Evolutionary conservation across 2,329 filamentous ascomycete genomes (phyloP), one percentile per base, ranked within the genome.

Genomic region (Coniochaeta sp.): DNA sequence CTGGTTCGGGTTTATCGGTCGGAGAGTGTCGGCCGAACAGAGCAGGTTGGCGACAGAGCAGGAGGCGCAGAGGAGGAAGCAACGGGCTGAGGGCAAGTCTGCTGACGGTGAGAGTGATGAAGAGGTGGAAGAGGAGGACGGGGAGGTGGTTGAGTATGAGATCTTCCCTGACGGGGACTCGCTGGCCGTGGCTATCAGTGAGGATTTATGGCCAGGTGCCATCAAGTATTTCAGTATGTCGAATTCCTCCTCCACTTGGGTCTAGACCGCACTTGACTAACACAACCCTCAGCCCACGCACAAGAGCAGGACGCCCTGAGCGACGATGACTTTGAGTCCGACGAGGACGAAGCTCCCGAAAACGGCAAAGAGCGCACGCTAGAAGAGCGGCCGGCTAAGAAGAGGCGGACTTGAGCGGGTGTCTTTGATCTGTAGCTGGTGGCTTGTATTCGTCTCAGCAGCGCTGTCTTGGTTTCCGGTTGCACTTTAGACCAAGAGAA

Each of bases 111-210:
- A 71, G 2, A 66, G 70, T 12, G 62, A 72, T 3, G 74, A 77
- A 2, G 79, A 83, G 1, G 79, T 82, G 6, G 76, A 83, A 0
- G 83, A 87, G 0, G 82, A 87, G 0, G 81, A 89, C 0, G 84
- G 87, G 0, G 83, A 87, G 0, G 79, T 82, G 1, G 80, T 83
- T 1, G 77, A 87, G 59, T 81, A 88, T 56, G 93, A 97, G 75
- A 88, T 96, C 67, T 96, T 95, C 80, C 89, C 90, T n/a, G 86
- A 86, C 50, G 93, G 90, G 24, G 91, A 96, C 66, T 89, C 93
- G 63, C 74, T 98, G 56, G 93, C 92, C 43, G 82, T 91, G 64
- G 81, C 86, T 62, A 80, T 98, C 66, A 86, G 89, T 9, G 93
- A 98, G 71, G 93, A 98, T 67, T 78, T 98, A 58, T 97, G 89